Evolutionary conservation across 352 stramenopile genomes (phyloP).

Genomic region (Phytophthora palmivora): DNA sequence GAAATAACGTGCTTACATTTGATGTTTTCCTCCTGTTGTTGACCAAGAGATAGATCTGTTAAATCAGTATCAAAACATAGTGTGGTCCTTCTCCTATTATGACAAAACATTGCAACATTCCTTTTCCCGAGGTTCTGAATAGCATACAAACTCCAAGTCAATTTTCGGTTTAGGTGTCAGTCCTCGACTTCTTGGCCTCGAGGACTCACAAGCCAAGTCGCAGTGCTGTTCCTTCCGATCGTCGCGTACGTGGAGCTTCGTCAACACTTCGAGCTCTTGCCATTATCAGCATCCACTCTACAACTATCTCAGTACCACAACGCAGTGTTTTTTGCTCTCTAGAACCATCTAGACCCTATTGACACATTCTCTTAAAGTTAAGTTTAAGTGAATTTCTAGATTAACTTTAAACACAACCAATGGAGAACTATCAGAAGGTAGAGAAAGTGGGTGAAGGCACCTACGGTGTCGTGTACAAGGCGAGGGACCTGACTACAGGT

Average conservation of each 20-base stretch:
- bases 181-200: slow-evolving; percentile 32
- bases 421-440: slow-evolving; percentile 90
- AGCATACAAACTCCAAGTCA: slow-evolving; percentile 19
- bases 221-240: background rate
- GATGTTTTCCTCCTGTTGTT: too few relatives aligned
- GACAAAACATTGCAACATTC: too few relatives aligned
- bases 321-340: slow-evolving; percentile 3
- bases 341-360: background rate
- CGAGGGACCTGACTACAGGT: slow-evolving; percentile 87
- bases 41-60: too few relatives aligned
- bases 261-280: background rate
- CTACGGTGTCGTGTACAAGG: slow-evolving; percentile 98
- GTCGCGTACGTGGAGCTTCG: background rate
- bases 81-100: background rate
- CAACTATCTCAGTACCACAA: slow-evolving; percentile 2
- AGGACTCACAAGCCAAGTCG: slow-evolving; percentile 16
- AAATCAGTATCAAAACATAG: slow-evolving; percentile 5
- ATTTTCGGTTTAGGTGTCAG: slow-evolving; percentile 20
- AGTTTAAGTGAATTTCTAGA: background rate
- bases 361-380: background rate
- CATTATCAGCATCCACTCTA: background rate
- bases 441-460: slow-evolving; percentile 94
- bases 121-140: background rate
- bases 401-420: slow-evolving; percentile 20
- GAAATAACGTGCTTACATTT: too few relatives aligned